Evolutionary conservation across 495 filamentous ascomycete genomes (phyloP).

Genomic region (Amorphotheca resinae): DNA sequence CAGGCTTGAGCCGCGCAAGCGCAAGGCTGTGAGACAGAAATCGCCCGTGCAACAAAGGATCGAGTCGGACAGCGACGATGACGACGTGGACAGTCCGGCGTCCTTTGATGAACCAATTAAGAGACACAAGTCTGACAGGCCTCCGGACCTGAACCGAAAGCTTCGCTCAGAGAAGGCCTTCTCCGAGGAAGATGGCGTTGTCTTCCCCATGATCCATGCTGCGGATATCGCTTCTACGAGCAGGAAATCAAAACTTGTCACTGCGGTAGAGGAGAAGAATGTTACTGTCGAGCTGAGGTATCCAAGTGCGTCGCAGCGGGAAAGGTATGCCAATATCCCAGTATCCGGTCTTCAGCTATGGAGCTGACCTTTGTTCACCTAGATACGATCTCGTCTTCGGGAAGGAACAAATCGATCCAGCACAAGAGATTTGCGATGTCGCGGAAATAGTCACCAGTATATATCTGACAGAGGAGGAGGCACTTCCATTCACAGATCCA

Average conservation of each 20-base stretch:
- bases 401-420: constrained; percentile 70
- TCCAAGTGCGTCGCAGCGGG: constrained; percentile 54
- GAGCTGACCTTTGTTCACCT: constrained; percentile 6
- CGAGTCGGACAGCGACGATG: constrained; percentile 10
- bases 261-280: constrained; percentile 31
- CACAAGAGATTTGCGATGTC: constrained; percentile 72
- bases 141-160: constrained; percentile 41
- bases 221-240: constrained; percentile 46
- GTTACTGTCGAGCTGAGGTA: constrained; percentile 50
- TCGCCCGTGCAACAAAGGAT: constrained; percentile 4
- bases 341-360: constrained; percentile 11
- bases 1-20: constrained; percentile 4
- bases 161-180: constrained; percentile 50
- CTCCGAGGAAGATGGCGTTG: constrained; percentile 36
- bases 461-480: constrained; percentile 58
- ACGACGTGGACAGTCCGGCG: constrained; percentile 19
- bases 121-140: constrained; percentile 18
- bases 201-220: constrained; percentile 50
- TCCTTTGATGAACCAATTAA: constrained; percentile 21
- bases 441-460: constrained; percentile 59
- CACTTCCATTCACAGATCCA: constrained; percentile 56
- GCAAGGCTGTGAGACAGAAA: constrained; percentile 9
- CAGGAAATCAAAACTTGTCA: constrained; percentile 35
- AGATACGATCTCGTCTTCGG: constrained; percentile 71
- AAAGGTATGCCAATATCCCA: constrained; percentile 48